Conservation (phyloP, 169 alveolate species). For the Plasmodium blacklocki region DNA sequence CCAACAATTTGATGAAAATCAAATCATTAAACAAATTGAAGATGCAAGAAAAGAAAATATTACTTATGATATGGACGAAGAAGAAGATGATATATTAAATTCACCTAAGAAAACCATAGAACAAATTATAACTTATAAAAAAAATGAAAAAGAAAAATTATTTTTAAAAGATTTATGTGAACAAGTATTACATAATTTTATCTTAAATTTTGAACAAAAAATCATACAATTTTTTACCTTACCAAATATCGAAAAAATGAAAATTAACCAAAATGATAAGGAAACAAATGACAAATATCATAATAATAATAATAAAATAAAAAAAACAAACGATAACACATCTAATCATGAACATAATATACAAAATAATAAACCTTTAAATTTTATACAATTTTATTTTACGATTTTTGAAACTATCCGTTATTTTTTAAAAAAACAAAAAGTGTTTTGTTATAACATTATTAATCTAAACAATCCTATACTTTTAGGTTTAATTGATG, state of each 20-base stretch:
- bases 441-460: conserved; percentile 57
- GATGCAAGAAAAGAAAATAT: conserved; percentile 28
- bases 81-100: conserved; percentile 2
- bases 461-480: conserved; percentile 43
- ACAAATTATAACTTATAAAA: conserved; percentile 30
- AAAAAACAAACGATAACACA: not conserved
- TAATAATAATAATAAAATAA: not conserved
- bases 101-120: conserved; percentile 1
- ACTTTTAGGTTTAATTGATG: conserved; percentile 51
- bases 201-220: conserved; percentile 39
- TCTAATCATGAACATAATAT: not conserved
- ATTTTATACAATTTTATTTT: conserved; percentile 30
- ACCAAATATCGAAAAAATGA: conserved; percentile 31
- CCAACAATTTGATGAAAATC: conserved; percentile 7
- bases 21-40: conserved; percentile 41
- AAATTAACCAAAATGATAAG: not conserved
- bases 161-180: conserved; percentile 60
- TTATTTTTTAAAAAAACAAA: conserved; percentile 53
- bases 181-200: conserved; percentile 33
- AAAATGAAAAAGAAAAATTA: conserved; percentile 19
- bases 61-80: conserved; percentile 70
- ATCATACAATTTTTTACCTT: conserved; percentile 25
- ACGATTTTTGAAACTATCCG: conserved; percentile 53
- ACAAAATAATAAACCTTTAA: conserved; percentile 6
- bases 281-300: not conserved